Conservation (phyloP, 306 rosid species). For the Herpetospermum pedunculosum region DNA sequence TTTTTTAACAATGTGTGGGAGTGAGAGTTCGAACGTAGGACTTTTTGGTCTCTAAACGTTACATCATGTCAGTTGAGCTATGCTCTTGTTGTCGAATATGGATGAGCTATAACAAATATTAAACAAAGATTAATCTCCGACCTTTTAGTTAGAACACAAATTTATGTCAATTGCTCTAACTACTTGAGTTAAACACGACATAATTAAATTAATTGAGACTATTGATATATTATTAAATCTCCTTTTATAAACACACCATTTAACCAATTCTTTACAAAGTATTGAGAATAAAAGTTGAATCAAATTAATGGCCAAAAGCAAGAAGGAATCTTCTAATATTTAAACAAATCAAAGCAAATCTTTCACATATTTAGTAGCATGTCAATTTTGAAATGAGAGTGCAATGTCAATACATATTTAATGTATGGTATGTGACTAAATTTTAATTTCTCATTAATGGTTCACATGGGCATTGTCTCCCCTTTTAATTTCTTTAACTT, state of each 20-base stretch:
- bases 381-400: background rate
- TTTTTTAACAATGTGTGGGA: no score
- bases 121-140: no score
- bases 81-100: no score
- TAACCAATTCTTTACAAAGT: no score
- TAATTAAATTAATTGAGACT: background rate
- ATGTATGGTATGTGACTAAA: background rate
- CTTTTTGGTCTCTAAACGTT: no score
- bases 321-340: background rate
- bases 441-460: background rate
- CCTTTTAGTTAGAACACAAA: no score
- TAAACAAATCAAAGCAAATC: background rate
- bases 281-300: background rate
- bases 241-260: no score
- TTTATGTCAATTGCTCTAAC: no score
- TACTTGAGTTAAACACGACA: no score
- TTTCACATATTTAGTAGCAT: background rate
- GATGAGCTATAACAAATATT: no score
- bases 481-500: background rate
- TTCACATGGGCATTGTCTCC: conserved; percentile 2
- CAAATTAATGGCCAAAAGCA: background rate
- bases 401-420: background rate
- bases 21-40: no score
- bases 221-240: background rate
- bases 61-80: no score